Base-by-base conservation (phyloP, 225 moss, liverwort and hornwort genomes). In the Anthoceros angustus region DNA sequence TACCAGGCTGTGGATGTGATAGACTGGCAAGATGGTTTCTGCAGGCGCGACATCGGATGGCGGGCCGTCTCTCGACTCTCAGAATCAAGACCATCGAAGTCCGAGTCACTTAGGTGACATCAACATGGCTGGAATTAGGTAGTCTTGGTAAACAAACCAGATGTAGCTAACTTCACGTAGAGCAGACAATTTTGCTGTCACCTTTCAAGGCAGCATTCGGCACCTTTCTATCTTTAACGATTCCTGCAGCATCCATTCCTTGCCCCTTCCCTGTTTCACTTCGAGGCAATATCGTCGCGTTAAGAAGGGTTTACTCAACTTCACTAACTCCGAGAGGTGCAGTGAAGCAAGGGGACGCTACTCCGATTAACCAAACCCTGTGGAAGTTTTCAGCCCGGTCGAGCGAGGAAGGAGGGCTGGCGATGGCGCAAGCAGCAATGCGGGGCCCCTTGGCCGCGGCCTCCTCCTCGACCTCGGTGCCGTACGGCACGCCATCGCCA, bases 11-110 rank as follows among this genome's bases (percentile, higher is more conserved):
- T 87, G 50, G 85, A 86, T 67, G 70, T 74, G 41, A 78, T 93
- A 10, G 71, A 80, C 7, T 93, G 89, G 93, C 83, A 77, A 6
- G 77, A 86, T 65, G 86, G 89, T 0, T 93, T 93, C 64, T 87
- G 79, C 72, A 69, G 93, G 70, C 72, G 82, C 9, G 89, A 93
- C 74, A 87, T 93, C 46, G 93, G 93, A 61, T 94, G 90, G 93
- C 80, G 87, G 71, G 93, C 90, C 61, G 77, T 87, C 38, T 79
- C 86, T 50, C 82, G 82, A 15, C 23, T 64, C 1, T 11, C 5
- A 55, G 55, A 55, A 23, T 9, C 55, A 23, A 55, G 55, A 7
- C 18, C 18, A 55, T 11, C 14, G 55, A 23, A 55, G 23, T 18
- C 10, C 12, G 14, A 15, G 6, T 20, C 4, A 18, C 32, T 32